Evolutionary conservation across 805 yeast species (phyloP), one percentile per base, ranked within the genome.

Genomic region (Kodamaea neixiangensis): DNA sequence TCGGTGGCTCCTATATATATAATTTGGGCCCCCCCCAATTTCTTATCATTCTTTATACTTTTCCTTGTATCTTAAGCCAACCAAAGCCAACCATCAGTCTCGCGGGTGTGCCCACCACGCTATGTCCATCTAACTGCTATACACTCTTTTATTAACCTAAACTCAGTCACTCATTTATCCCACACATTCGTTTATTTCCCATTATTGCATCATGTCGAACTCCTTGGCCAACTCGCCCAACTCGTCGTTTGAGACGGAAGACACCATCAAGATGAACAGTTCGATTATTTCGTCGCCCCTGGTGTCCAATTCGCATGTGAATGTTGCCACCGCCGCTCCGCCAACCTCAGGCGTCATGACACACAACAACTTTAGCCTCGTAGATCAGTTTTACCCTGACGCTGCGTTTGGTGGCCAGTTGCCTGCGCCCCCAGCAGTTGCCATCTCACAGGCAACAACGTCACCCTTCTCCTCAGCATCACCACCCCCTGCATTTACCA

Each of bases 371-470:
- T 47, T 48, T 37, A 54, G 41, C 37, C 44, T 44, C 10, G 39
- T 44, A 38, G 54, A 50, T 46, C 59, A 50, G 47, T 33, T 51
- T 33, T 55, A 49, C 38, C 55, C 51, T 40, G 58, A 57, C 41
- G 41, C 41, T 17, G 41, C 41, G 20, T 50, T 42, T 34, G 51
- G 29, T n/a, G 49, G 54, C 11, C 57, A 57, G 48, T 51, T 51
- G 46, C 62, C 64, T 6, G 64, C 62, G 4, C 65, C 65, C 14
- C 65, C 65, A 13, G 57, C 60, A 31, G 55, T 61, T 20, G 52
- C 52, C 15, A 46, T 45, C 46, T 17, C 47, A 11, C 47, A 44
- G 31, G 33, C 31, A 17, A 37, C 41, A 14, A 41, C 49, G 10
- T 46, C 53, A 10, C 39, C 51, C 2, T 48, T 48, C 21, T 48